A percentile compares a stretch with the other conserved stretches of the same genome.
These are phyloP conservation scores for Myrmaecium sp. DNA, from an alignment of 2,329 filamentous ascomycete species.

Conservation along the genomic window DNA sequence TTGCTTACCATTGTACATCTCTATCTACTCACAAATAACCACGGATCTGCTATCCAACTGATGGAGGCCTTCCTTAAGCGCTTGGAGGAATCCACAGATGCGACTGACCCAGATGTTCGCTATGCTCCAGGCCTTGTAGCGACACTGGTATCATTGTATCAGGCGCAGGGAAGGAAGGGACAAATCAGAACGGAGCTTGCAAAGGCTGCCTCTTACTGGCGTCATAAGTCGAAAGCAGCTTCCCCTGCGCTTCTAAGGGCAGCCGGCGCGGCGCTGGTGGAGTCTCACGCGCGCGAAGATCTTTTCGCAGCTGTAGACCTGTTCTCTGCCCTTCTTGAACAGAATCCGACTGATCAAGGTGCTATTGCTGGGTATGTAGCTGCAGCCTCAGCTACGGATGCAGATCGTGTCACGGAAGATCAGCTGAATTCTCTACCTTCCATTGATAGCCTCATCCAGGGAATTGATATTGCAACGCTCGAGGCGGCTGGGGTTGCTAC, in stretches of 20 bases:
- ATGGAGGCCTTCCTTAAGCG: constrained; percentile 59
- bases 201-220: constrained; percentile 71
- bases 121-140: constrained; percentile 76
- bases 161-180: constrained; percentile 52
- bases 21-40: constrained; percentile 55
- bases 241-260: constrained; percentile 51
- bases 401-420: constrained; percentile 35
- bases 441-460: constrained; percentile 42
- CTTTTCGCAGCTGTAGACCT: constrained; percentile 56
- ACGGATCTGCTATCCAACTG: constrained; percentile 54
- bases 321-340: constrained; percentile 53
- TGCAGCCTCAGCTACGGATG: constrained; percentile 49
- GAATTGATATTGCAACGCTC: constrained; percentile 44
- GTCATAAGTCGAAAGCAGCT: constrained; percentile 33
- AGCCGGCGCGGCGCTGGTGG: constrained; percentile 67
- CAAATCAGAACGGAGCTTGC: constrained; percentile 58
- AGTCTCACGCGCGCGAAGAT: constrained; percentile 54
- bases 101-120: constrained; percentile 49
- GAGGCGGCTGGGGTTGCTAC: constrained; percentile 48
- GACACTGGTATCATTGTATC: constrained; percentile 63
- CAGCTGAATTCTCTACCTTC: constrained; percentile 42
- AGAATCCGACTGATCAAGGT: constrained; percentile 49
- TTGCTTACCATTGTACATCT: constrained; percentile 67
- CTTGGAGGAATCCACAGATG: constrained; percentile 44
- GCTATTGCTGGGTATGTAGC: constrained; percentile 76